These are phyloP conservation scores for Schizophyllum amplum DNA, from an alignment of 1,284 basidiomycete species.

Conservation along the genomic window DNA sequence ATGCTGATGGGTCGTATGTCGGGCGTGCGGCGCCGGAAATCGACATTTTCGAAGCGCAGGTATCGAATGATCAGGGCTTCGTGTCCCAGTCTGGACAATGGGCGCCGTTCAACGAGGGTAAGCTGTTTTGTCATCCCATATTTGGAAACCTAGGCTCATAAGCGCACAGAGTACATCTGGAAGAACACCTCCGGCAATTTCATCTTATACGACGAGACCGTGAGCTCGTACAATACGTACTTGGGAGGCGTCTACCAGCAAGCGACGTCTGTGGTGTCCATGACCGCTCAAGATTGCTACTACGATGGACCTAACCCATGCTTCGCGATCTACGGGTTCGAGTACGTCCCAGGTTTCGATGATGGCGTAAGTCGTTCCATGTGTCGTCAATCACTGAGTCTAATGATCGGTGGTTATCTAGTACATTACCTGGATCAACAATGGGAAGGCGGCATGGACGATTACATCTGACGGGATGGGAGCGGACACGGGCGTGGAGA, in stretches of 20 bases:
- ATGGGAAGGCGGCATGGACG: slow-evolving; percentile 54
- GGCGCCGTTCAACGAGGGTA: slow-evolving; percentile 25
- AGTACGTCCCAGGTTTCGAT: slow-evolving; percentile 23
- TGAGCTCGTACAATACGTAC: slow-evolving; percentile 24
- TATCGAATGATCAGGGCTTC: slow-evolving; percentile 11
- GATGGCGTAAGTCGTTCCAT: slow-evolving; percentile 19
- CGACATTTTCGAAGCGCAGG: slow-evolving; percentile 69
- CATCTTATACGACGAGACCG: slow-evolving; percentile 23
- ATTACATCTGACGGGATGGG: slow-evolving; percentile 54
- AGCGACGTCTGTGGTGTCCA: slow-evolving; percentile 3
- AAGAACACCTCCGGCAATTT: slow-evolving; percentile 26
- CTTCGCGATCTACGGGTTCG: not conserved
- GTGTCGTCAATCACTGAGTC: not conserved
- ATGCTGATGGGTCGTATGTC: slow-evolving; percentile 52
- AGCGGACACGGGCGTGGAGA: slow-evolving; percentile 44
- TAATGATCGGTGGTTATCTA: slow-evolving; percentile 12
- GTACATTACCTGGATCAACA: slow-evolving; percentile 58
- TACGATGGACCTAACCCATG: slow-evolving; percentile 14
- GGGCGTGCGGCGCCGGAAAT: slow-evolving; percentile 75
- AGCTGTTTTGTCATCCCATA: not conserved
- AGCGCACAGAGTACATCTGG: slow-evolving; percentile 31
- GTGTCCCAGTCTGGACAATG: slow-evolving; percentile 70
- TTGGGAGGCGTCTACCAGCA: slow-evolving; percentile 2
- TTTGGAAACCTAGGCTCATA: slow-evolving; percentile 22
- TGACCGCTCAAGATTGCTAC: not conserved